These are phyloP conservation scores for Colletotrichum cuscutae DNA, from an alignment of 2,329 filamentous ascomycete species.

Conservation along the genomic window DNA sequence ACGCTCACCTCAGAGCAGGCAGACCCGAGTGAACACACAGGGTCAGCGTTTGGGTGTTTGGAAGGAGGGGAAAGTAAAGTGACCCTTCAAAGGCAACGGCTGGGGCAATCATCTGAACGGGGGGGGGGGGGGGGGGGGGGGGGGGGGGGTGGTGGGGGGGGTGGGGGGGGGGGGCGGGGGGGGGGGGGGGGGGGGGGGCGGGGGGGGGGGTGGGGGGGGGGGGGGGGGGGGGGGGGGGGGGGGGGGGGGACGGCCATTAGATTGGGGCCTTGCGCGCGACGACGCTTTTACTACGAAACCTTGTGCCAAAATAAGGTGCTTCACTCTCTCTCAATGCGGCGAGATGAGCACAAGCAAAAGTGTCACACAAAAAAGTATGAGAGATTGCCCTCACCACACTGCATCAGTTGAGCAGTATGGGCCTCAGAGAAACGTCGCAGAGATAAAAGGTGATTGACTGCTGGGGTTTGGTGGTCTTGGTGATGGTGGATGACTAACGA, in stretches of 20 bases:
- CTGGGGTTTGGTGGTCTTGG: background rate
- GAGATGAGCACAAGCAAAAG: background rate
- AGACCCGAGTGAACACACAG: background rate
- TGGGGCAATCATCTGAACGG: conserved; percentile 15
- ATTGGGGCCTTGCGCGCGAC: background rate
- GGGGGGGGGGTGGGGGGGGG: too few species aligned
- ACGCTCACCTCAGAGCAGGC: too few species aligned
- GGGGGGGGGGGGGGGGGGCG: too few species aligned
- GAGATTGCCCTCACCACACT: background rate
- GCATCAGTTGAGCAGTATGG: too few species aligned
- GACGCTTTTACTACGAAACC: conserved; percentile 11
- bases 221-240: conserved; percentile 13
- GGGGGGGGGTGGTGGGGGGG: too few species aligned
- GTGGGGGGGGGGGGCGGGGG: too few species aligned
- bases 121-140: background rate
- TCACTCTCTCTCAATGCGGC: background rate
- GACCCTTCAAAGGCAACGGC: background rate
- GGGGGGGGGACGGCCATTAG: background rate
- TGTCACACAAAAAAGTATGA: background rate
- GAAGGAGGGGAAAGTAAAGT: background rate
- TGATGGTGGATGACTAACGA: background rate
- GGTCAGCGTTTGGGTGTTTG: conserved; percentile 1
- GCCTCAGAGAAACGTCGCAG: too few species aligned
- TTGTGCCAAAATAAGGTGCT: conserved; percentile 7
- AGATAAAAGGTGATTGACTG: too few species aligned